Evolutionary conservation across 2,329 filamentous ascomycete genomes (phyloP), one percentile per base, ranked within the genome.

Genomic region (Ascochyta clinopodiicola): DNA sequence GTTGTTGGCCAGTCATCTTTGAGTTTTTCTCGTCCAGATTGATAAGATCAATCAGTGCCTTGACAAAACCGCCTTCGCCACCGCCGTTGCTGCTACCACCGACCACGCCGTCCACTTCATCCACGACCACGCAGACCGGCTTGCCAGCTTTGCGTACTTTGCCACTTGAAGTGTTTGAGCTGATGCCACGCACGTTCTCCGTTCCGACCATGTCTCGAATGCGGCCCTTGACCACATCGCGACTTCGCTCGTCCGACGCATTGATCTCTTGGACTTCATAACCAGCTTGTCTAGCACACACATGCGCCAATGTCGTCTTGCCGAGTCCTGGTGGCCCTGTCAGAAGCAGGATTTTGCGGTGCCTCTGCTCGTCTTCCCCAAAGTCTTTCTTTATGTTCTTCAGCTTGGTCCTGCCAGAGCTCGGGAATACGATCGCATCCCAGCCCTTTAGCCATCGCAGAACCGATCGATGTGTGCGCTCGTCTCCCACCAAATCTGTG

Each of bases 231-330:
- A 99, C 95, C 1, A 99, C 92, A 68, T 94, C 88, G 27, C 85
- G 84, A 70, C 92, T 96, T 67, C 95, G 85, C 71, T 99, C 96
- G 70, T 99, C 95, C 67, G 94, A 98, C 8, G 96, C 95, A 68
- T 99, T 99, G 77, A 99, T 96, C 73, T 99, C 95, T 71, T 98
- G 85, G 1, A 96, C 90, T 69, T 98, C 95, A 68, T 99, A 99
- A 0, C 95, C 95, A 5, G 95, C 95, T 76, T 99, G 95, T 64
- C 84, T 88, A 0, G 96, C 96, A 72, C 95, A 98, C 0, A 99
- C 95, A 75, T 99, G 95, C 1, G 95, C 95, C 43, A 99, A 76
- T 0, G 95, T 99, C 0, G 95, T 99, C 79, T 99, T 99, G 25
- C 95, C 95, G 10, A 99, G 80, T 2, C 95, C 95, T 0, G 95